Conservation (phyloP, 495 filamentous ascomycete species). For the Penicillium waksmanii region DNA sequence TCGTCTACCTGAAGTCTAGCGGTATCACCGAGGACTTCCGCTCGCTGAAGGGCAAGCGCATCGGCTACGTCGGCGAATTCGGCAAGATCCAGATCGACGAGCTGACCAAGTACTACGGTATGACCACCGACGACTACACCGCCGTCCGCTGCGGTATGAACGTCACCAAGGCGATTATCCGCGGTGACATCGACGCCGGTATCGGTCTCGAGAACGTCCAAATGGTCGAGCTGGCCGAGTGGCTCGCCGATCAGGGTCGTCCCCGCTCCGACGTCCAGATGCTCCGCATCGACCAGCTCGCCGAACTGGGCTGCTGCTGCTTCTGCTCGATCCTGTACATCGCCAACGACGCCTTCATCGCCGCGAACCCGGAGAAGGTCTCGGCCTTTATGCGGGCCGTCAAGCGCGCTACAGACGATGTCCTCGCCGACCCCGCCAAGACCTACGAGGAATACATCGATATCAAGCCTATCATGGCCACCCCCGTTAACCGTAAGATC, state of each 20-base stretch:
- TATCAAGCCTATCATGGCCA: conserved; percentile 68
- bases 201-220: conserved; percentile 75
- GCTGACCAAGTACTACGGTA: conserved; percentile 72
- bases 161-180: conserved; percentile 66
- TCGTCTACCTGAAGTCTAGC: conserved; percentile 69
- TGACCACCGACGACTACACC: conserved; percentile 70
- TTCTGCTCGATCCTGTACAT: conserved; percentile 78
- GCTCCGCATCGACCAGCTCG: conserved; percentile 74
- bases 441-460: conserved; percentile 68
- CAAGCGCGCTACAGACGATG: conserved; percentile 68
- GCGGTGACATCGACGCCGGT: conserved; percentile 67
- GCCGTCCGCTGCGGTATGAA: conserved; percentile 69
- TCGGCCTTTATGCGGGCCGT: conserved; percentile 63
- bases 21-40: conserved; percentile 68
- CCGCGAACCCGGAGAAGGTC: conserved; percentile 61
- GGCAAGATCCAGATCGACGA: conserved; percentile 80
- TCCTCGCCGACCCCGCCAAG: conserved; percentile 58
- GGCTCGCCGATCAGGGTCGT: conserved; percentile 62
- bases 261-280: conserved; percentile 68
- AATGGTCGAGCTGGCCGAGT: conserved; percentile 74
- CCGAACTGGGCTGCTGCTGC: conserved; percentile 74
- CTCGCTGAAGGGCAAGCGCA: conserved; percentile 66
- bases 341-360: conserved; percentile 65
- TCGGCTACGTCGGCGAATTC: conserved; percentile 75
- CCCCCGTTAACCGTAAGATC: conserved; percentile 69